Evolutionary conservation across 441 rosid genomes (phyloP), one percentile per base, ranked within the genome.

Genomic region (Gossypium lobatum): DNA sequence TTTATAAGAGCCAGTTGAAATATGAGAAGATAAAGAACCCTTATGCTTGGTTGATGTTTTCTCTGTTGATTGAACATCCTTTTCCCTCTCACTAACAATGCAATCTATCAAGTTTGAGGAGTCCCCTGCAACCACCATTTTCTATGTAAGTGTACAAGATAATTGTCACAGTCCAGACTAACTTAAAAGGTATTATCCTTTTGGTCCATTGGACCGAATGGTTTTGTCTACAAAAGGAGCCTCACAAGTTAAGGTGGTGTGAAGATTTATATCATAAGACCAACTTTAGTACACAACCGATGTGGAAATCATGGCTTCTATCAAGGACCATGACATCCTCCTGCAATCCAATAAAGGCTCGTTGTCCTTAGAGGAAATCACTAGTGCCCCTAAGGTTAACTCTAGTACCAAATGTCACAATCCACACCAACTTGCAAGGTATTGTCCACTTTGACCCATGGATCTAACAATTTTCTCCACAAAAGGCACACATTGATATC

Each of bases 1-100:
- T 8, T 78, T 65, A 11, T 63, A 59, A 59, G 52, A 55, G 62
- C 75, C 71, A 65, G 79, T 42, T 72, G 83, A 80, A 70, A 62
- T 21, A 55, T 11, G 71, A 63, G 77, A 74, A 74, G 77, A 59
- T 39, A 71, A 70, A 14, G 80, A 71, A 37, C 58, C 64, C 61
- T 63, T 1, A 46, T 26, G 39, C 8, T 69, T 45, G 55, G 26
- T 4, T 23, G 78, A 65, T 65, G 72, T 62, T 52, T 52, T 61
- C 21, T 20, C 71, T 64, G 37, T 68, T 53, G 62, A 64, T 10
- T 63, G 23, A 37, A 55, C 71, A 59, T 73, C 70, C 34, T 72
- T 70, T 68, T 65, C 66, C 28, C 69, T 71, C 72, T 72, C 76
- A 71, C 20, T 67, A 28, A 60, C 70, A n/a, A 74, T 20, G 55